Evolutionary conservation across 306 rosid genomes (phyloP).

Genomic region (Pyrus betulifolia): DNA sequence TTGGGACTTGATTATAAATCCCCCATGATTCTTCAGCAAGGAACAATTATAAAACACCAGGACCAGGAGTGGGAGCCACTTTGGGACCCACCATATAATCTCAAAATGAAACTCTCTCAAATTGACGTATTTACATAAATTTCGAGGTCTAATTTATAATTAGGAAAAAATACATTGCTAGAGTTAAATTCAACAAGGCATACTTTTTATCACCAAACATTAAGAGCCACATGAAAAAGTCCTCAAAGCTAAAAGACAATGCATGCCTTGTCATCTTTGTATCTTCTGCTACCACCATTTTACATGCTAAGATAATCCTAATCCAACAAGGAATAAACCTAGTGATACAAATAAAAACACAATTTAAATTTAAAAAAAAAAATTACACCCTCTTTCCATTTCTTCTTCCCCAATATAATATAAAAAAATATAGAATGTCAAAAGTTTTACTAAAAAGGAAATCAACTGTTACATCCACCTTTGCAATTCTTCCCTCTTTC

Average conservation of each 20-base stretch:
- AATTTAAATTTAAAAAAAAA: slow-evolving; percentile 5
- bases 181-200: no score
- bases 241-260: not conserved
- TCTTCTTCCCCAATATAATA: slow-evolving; percentile 19
- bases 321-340: not conserved
- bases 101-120: slow-evolving; percentile 10
- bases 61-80: not conserved
- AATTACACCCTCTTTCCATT: slow-evolving; percentile 19
- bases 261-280: no score
- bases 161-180: no score
- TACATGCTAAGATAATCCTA: no score
- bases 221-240: not conserved
- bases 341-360: not conserved
- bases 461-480: slow-evolving; percentile 15
- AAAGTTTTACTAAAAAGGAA: slow-evolving; percentile 34
- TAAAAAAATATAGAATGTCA: slow-evolving; percentile 21
- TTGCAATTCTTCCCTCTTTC: not conserved
- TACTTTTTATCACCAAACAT: not conserved
- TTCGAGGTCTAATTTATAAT: no score
- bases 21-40: slow-evolving; percentile 14
- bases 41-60: not conserved
- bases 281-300: no score
- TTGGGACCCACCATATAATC: slow-evolving; percentile 21
- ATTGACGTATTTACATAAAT: no score
- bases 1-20: not conserved